Evolutionary conservation across 805 yeast species (phyloP), one percentile per base, ranked within the genome.

Genomic region (Kodamaea leandrae): DNA sequence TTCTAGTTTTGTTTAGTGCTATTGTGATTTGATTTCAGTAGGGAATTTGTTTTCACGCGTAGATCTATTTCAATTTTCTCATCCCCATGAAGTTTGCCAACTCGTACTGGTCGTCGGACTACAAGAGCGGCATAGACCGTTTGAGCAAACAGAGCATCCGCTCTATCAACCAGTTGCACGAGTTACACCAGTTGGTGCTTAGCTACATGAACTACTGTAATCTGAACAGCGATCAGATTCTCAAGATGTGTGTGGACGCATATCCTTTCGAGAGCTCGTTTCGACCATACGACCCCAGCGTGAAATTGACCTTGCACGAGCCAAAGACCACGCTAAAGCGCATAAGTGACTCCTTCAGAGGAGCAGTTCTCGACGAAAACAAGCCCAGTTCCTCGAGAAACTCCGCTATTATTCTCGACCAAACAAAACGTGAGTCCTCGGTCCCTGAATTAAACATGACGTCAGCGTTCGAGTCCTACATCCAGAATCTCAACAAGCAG

Each of bases 51-150:
- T n/a, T n/a, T n/a, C n/a, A n/a, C n/a, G n/a, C 28, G 32, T 14
- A 13, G 32, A 27, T 27, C 32, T 14, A 28, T 36, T 37, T 33
- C 20, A 13, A 16, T 14, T 25, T 20, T 42, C 33, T 12, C 21
- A n/a, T 18, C 12, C 6, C 19, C 35, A 45, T 40, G 42, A 27
- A 34, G 34, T 67, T 63, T 46, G 58, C 70, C 38, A 68, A 69
- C 46, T 21, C 53, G 28, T 70, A 63, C 53, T 70, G 74, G 73
- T 61, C 72, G 3, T 48, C 72, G 1, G 75, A 70, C 53, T 66
- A 64, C 38, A 53, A 51, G 24, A 47, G 68, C 3, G 71, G 73
- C 4, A 60, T 69, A 14, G 64, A 60, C 25, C 50, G 45, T 29
- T 47, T 70, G 16, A 47, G 55, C 12, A 39, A 43, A 6, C 73